Base-by-base conservation (phyloP, 768 basidiomycete species). In the Brasilioporus rufonigricans region DNA sequence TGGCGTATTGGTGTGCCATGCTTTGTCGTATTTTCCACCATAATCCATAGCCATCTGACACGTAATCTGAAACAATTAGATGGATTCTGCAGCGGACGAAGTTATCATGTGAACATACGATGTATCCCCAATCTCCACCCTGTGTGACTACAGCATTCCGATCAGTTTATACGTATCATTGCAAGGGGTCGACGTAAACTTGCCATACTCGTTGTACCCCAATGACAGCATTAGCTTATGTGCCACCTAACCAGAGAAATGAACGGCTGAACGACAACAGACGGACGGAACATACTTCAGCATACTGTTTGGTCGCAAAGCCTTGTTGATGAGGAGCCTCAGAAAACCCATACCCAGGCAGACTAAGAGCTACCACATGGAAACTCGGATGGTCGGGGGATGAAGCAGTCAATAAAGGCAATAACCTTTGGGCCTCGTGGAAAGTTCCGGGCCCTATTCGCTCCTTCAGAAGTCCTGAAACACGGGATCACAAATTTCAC, bases 311-410 rank as follows among this genome's bases (percentile, higher is more conserved):
- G 0, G 69, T 33, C 10, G 58, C 61, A 56, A 86, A 86, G 0
- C 83, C 82, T 53, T 73, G 74, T 62, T 78, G 78, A 45, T 64
- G 79, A 0, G 81, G 77, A 0, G 77, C 81, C 41, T 82, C 76
- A 0, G 85, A 85, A 66, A 85, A 86, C 0, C 82, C 84, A 65
- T 69, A 87, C 0, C 82, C 83, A 10, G 84, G 86, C 18, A 86
- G 60, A 59, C 84, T 80, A 33, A 77, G 57, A 0, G 79, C 80
- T 0, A 87, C 82, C 21, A 87, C 81, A 57, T 86, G 82, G 63
- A 87, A 87, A 48, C 76, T 80, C 2, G 84, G 84, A 5, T 79
- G 73, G 0, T 74, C 67, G 2, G 71, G 51, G 1, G 75, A 72
- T 0, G 69, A 65, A 21, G 73, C 65, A 0, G 77, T 72, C 55